phyloP scores from a whole-genome alignment of 2,329 filamentous ascomycete genomes.

The Paecilomyces variotii region DNA sequence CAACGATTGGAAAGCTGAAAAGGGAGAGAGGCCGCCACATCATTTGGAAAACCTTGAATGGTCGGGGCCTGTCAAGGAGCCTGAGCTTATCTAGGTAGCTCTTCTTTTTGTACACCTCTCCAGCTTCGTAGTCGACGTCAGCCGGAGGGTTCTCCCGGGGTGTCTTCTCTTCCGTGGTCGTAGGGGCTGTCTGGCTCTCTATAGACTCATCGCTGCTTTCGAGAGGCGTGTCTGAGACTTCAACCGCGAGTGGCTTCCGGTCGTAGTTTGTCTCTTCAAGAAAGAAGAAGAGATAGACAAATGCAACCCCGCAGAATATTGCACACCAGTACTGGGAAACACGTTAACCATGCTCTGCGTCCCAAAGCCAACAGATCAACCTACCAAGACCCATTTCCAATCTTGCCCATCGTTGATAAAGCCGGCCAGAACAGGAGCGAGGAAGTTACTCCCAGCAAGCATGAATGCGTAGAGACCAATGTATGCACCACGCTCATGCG shows the following conservation, averaged over 20 bases:
- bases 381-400: slow-evolving; percentile 41
- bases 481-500: slow-evolving; percentile 36
- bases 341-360: neutral
- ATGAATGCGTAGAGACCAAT: slow-evolving; percentile 39
- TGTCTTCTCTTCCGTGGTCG: neutral
- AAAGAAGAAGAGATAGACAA: slow-evolving; percentile 49
- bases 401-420: slow-evolving; percentile 43
- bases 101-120: slow-evolving; percentile 2
- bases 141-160: neutral
- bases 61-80: slow-evolving; percentile 15
- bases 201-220: slow-evolving; percentile 2
- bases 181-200: neutral
- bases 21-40: slow-evolving; percentile 16
- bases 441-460: slow-evolving; percentile 38
- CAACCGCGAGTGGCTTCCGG: slow-evolving; percentile 28
- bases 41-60: slow-evolving; percentile 13
- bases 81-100: slow-evolving; percentile 16
- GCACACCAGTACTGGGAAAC: slow-evolving; percentile 40
- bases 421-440: slow-evolving; percentile 43
- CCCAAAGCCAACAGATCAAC: neutral
- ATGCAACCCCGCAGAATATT: slow-evolving; percentile 43
- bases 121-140: neutral
- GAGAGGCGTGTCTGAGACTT: slow-evolving; percentile 5
- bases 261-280: slow-evolving; percentile 55
- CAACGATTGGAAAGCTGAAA: slow-evolving; percentile 20